These are phyloP conservation scores for Cladophialophora psammophila DNA, from an alignment of 2,329 filamentous ascomycete species.

Conservation along the genomic window DNA sequence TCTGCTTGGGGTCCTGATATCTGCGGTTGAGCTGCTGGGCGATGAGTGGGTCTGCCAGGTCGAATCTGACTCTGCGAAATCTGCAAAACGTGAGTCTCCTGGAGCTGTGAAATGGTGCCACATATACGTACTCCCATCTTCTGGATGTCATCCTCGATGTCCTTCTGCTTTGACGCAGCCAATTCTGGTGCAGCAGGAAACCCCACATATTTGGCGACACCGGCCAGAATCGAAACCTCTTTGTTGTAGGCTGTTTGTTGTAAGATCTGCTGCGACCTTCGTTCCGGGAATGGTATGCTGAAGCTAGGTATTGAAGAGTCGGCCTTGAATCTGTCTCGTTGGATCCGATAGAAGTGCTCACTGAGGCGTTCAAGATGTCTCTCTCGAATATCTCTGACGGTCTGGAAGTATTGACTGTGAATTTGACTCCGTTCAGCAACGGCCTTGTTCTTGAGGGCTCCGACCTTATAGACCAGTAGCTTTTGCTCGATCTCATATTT, in stretches of 20 bases:
- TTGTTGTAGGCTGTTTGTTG: constrained; percentile 93
- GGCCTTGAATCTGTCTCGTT: constrained; percentile 81
- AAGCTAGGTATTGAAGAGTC: constrained; percentile 83
- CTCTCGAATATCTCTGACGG: constrained; percentile 82
- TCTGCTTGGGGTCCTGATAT: constrained; percentile 58
- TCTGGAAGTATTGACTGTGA: constrained; percentile 89
- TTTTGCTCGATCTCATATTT: constrained; percentile 79
- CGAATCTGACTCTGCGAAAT: constrained; percentile 32
- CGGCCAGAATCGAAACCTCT: constrained; percentile 89
- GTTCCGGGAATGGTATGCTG: constrained; percentile 79
- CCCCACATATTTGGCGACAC: constrained; percentile 91
- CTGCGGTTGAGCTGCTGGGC: constrained; percentile 44
- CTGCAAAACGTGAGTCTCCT: constrained; percentile 28
- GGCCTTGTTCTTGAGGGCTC: constrained; percentile 75
- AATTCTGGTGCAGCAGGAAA: constrained; percentile 95
- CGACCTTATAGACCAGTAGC: constrained; percentile 75
- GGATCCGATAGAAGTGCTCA: constrained; percentile 90
- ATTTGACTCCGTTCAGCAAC: constrained; percentile 84
- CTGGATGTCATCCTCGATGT: constrained; percentile 85
- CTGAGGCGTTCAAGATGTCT: constrained; percentile 79
- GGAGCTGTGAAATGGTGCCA: background rate
- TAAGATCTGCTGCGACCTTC: constrained; percentile 76
- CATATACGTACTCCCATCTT: constrained; percentile 80
- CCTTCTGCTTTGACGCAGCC: constrained; percentile 71
- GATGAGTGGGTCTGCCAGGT: constrained; percentile 27